Percentiles rank a stretch among this genome's conserved stretches.
phyloP scores from a whole-genome alignment of 2,329 filamentous ascomycete species.

The Oidium heveae region DNA sequence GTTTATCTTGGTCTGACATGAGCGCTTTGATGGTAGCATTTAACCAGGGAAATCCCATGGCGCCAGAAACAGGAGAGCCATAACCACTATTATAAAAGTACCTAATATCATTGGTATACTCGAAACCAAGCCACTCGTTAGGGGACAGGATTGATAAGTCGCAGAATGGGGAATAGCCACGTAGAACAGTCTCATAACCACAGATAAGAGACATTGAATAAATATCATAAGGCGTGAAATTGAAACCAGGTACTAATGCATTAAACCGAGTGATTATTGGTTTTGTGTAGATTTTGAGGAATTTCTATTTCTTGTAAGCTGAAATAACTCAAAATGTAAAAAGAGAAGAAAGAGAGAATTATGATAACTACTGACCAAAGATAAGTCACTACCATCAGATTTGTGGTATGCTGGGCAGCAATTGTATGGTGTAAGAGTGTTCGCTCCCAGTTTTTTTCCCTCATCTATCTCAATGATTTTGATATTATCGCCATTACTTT shows the following conservation, averaged over 20 bases:
- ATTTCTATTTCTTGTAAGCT: slow-evolving; percentile 9
- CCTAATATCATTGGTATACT: slow-evolving; percentile 24
- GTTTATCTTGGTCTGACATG: slow-evolving; percentile 10
- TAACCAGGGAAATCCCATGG: slow-evolving; percentile 25
- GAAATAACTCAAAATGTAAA: neutral
- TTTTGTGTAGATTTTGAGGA: slow-evolving; percentile 20
- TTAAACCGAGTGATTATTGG: slow-evolving; percentile 24
- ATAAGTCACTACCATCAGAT: slow-evolving; percentile 22
- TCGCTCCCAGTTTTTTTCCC: slow-evolving; percentile 21
- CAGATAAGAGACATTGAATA: slow-evolving; percentile 25
- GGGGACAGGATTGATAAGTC: slow-evolving; percentile 18
- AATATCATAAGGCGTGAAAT: slow-evolving; percentile 25
- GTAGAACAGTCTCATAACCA: slow-evolving; percentile 25
- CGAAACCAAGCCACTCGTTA: slow-evolving; percentile 23
- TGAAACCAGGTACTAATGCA: slow-evolving; percentile 21
- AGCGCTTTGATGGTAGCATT: slow-evolving; percentile 22
- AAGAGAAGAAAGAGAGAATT: no score
- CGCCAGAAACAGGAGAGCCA: slow-evolving; percentile 20
- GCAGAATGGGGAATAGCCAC: slow-evolving; percentile 22
- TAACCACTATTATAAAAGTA: slow-evolving; percentile 28
- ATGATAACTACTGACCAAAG: slow-evolving; percentile 7
- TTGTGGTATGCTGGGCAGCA: slow-evolving; percentile 26
- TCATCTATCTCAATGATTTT: slow-evolving; percentile 21
- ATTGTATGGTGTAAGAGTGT: slow-evolving; percentile 27
- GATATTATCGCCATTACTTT: slow-evolving; percentile 18